Percentiles rank a stretch among this genome's conserved stretches.
phyloP scores from a whole-genome alignment of 352 stramenopile species.

The Pythium rhizo-oryzae region DNA sequence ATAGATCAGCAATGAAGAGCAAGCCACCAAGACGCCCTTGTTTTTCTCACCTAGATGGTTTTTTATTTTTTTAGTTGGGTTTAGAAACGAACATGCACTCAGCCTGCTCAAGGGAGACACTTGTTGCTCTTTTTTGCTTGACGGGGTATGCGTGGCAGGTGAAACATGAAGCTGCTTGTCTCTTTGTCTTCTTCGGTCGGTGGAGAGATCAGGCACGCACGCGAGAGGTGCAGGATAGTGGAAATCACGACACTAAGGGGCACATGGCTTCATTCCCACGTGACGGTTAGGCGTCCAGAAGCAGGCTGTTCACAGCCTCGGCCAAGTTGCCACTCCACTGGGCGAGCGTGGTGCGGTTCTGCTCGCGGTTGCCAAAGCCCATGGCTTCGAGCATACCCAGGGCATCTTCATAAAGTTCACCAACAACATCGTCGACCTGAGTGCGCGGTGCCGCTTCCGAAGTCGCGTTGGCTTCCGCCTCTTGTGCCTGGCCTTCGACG shows the following conservation, averaged over 20 bases:
- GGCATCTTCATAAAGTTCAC: constrained; percentile 39
- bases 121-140: too few relatives aligned
- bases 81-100: neutral
- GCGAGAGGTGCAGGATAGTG: too few relatives aligned
- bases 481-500: neutral
- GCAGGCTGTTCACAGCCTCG: constrained; percentile 47
- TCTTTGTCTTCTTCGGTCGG: neutral
- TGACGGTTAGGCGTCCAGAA: constrained; percentile 33
- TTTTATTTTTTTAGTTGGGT: constrained; percentile 3
- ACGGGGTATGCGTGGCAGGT: neutral
- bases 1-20: neutral
- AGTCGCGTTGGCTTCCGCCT: too few relatives aligned
- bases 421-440: constrained; percentile 21
- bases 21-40: neutral
- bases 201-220: neutral
- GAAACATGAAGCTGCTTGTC: too few relatives aligned
- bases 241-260: too few relatives aligned
- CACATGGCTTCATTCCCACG: constrained; percentile 1
- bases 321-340: constrained; percentile 52
- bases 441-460: neutral
- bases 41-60: constrained; percentile 17
- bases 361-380: constrained; percentile 56
- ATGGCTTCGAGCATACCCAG: constrained; percentile 52
- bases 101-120: too few relatives aligned
- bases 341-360: constrained; percentile 50